These are phyloP conservation scores for Triangularia verruculosa DNA, from an alignment of 2,329 filamentous ascomycete genomes.

Conservation along the genomic window DNA sequence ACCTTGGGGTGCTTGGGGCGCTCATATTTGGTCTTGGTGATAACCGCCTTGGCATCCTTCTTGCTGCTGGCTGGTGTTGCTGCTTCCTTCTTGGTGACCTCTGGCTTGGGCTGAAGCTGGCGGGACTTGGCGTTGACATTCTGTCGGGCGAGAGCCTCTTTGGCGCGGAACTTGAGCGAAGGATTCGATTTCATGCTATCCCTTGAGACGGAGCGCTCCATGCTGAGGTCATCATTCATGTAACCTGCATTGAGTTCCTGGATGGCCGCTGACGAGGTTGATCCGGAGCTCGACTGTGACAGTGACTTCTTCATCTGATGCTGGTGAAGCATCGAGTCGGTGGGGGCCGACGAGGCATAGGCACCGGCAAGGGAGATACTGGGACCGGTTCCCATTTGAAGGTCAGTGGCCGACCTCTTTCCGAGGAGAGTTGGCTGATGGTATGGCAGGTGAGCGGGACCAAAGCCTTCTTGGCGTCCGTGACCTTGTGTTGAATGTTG, in stretches of 20 bases:
- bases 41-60: conserved; percentile 44
- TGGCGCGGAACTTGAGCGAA: conserved; percentile 46
- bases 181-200: conserved; percentile 44
- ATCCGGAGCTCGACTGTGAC: conserved; percentile 23
- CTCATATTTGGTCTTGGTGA: conserved; percentile 45
- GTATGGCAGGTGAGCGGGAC: conserved; percentile 6
- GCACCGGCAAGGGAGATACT: conserved; percentile 5
- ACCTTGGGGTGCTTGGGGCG: conserved; percentile 71
- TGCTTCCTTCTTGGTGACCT: conserved; percentile 28
- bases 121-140: conserved; percentile 38
- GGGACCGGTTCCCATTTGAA: conserved; percentile 26
- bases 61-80: conserved; percentile 25
- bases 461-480: conserved; percentile 27
- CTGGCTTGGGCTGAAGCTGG: conserved; percentile 46
- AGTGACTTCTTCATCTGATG: conserved; percentile 24
- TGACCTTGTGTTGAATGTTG: conserved; percentile 34
- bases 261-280: conserved; percentile 16
- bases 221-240: conserved; percentile 18
- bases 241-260: background rate
- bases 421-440: conserved; percentile 23
- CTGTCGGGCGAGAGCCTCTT: conserved; percentile 46
- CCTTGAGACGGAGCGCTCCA: conserved; percentile 48
- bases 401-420: conserved; percentile 34
- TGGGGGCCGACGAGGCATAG: conserved; percentile 24
- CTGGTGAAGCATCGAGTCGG: conserved; percentile 14